These are phyloP conservation scores for Solanum etuberosum DNA, from an alignment of 257 asterid genomes.

Conservation along the genomic window DNA sequence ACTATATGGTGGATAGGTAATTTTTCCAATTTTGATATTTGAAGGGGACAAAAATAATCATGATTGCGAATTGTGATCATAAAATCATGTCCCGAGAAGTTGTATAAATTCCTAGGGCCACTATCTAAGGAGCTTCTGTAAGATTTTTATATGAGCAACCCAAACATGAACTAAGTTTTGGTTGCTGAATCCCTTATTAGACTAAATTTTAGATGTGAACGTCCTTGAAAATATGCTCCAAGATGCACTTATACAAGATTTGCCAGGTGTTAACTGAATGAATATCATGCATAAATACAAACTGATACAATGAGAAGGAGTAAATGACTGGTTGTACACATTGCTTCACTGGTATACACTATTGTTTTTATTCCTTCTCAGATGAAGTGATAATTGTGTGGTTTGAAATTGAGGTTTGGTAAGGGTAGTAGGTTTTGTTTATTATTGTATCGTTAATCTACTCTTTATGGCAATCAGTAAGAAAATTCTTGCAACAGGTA, in stretches of 20 bases:
- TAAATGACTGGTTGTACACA: background rate
- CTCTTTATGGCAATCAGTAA: background rate
- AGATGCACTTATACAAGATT: background rate
- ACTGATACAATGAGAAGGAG: background rate
- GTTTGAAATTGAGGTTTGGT: background rate
- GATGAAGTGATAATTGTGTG: background rate
- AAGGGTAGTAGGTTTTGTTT: background rate
- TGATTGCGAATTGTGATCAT: background rate
- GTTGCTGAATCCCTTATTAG: background rate
- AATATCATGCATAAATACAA: background rate
- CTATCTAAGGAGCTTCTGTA: background rate
- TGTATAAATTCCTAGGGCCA: background rate
- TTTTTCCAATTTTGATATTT: background rate
- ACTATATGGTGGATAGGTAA: background rate
- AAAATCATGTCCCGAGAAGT: background rate
- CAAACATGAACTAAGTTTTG: background rate
- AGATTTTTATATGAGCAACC: background rate
- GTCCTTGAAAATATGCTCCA: background rate
- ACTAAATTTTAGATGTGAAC: background rate
- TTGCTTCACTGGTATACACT: background rate
- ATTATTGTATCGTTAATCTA: background rate
- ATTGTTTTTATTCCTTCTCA: background rate
- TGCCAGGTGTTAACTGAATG: background rate
- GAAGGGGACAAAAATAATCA: background rate
- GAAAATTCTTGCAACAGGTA: conserved; percentile 33